Conservation (phyloP, 345 rosid genomes). For the Erysimum cheiranthoides region DNA sequence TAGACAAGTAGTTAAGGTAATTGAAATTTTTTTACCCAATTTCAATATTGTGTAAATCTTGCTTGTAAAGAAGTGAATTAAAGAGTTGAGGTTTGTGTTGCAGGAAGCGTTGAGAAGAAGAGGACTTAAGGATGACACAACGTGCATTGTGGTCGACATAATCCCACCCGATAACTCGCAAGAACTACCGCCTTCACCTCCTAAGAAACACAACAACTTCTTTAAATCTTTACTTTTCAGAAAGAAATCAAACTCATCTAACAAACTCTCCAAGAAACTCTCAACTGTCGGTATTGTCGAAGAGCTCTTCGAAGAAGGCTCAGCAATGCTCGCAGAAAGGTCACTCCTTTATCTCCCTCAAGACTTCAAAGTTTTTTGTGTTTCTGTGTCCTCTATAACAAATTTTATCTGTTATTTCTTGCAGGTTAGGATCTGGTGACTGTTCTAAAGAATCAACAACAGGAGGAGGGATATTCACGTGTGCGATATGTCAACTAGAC, state of each 20-base stretch:
- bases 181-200: slow-evolving; percentile 53
- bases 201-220: slow-evolving; percentile 60
- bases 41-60: background rate
- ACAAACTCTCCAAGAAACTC: slow-evolving; percentile 67
- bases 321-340: slow-evolving; percentile 96
- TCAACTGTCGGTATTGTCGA: slow-evolving; percentile 78
- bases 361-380: background rate
- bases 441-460: slow-evolving; percentile 52
- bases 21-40: background rate
- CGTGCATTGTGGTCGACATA: slow-evolving; percentile 87
- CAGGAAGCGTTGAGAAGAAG: slow-evolving; percentile 87
- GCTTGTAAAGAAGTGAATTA: slow-evolving; percentile 8
- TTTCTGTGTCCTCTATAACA: background rate
- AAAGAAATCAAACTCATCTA: slow-evolving; percentile 64
- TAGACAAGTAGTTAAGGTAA: slow-evolving; percentile 88
- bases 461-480: slow-evolving; percentile 69
- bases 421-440: slow-evolving; percentile 72
- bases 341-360: slow-evolving; percentile 43
- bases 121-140: slow-evolving; percentile 92
- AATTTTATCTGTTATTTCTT: background rate
- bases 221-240: slow-evolving; percentile 61
- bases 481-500: slow-evolving; percentile 85
- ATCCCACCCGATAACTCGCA: slow-evolving; percentile 71
- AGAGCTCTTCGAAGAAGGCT: slow-evolving; percentile 96
- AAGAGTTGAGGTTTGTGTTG: slow-evolving; percentile 20